Evolutionary conservation across 257 asterid genomes (phyloP).

Genomic region (Penstemon newberryi): DNA sequence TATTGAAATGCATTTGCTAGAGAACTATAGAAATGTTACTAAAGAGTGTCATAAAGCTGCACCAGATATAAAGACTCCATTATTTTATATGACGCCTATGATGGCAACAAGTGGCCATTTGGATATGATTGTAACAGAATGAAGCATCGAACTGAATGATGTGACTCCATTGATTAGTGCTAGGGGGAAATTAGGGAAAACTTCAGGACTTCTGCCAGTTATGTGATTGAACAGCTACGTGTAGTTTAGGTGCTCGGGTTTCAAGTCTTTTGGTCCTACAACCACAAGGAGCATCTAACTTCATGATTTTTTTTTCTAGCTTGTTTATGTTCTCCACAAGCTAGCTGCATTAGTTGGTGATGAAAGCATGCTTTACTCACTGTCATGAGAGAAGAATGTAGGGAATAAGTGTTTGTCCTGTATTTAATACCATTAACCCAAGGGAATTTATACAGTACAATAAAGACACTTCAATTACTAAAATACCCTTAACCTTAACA

Average conservation of each 20-base stretch:
- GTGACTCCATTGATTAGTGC: neutral
- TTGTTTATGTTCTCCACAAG: neutral
- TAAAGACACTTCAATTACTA: too few relatives aligned
- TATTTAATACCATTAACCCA: too few relatives aligned
- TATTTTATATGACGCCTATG: neutral
- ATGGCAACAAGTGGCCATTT: neutral
- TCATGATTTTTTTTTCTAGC: constrained; percentile 1
- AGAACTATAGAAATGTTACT: neutral
- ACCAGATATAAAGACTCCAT: neutral
- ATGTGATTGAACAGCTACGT: neutral
- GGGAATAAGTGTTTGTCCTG: too few relatives aligned
- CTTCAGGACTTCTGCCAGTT: constrained; percentile 12
- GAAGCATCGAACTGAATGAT: neutral
- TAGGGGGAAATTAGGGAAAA: neutral
- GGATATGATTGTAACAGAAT: neutral
- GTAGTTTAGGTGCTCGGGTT: neutral
- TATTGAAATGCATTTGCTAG: constrained; percentile 7
- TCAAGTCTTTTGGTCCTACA: neutral
- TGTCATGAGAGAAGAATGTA: too few relatives aligned
- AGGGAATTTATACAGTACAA: too few relatives aligned
- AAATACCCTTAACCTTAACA: too few relatives aligned
- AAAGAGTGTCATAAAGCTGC: too few relatives aligned
- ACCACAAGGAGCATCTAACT: neutral
- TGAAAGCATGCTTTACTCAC: neutral
- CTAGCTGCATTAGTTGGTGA: neutral